Conservation (phyloP, 2,329 filamentous ascomycete species). For the Neonectria sp. region DNA sequence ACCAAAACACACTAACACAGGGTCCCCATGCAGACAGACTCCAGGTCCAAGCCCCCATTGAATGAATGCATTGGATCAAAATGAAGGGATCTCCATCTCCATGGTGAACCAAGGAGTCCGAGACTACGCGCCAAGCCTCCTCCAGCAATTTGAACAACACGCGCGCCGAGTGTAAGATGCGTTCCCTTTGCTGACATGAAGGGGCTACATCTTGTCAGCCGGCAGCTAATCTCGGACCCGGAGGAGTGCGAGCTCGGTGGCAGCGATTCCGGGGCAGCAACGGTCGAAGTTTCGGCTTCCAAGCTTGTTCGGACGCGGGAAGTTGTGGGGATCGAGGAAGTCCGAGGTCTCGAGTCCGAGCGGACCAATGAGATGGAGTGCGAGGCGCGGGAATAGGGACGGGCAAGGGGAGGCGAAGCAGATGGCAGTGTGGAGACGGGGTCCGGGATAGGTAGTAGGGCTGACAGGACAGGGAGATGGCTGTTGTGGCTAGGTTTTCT, state of each 20-base stretch:
- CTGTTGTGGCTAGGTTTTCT: not conserved
- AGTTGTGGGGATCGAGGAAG: not conserved
- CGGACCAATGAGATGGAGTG: constrained; percentile 34
- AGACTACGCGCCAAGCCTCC: not conserved
- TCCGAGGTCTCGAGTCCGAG: constrained; percentile 40
- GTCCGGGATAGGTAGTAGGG: constrained; percentile 4
- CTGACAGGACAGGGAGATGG: constrained; percentile 6
- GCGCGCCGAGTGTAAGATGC: not conserved
- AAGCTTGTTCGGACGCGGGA: not conserved
- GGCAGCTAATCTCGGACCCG: constrained; percentile 32
- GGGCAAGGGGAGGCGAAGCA: not conserved
- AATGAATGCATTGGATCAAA: not conserved
- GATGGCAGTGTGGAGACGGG: not conserved
- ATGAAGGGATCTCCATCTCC: constrained; percentile 1
- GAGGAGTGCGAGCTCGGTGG: constrained; percentile 30
- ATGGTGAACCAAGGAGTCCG: not conserved
- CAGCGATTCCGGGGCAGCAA: not conserved
- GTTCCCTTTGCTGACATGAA: not conserved
- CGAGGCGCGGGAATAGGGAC: not conserved
- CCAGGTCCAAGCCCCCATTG: not conserved
- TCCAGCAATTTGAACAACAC: not conserved
- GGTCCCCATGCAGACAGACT: not conserved
- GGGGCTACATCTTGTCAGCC: not conserved
- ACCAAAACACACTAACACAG: not conserved
- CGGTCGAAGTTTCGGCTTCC: not conserved